Evolutionary conservation across 257 asterid species (phyloP).

Genomic region (Thymus quinquecostatus): DNA sequence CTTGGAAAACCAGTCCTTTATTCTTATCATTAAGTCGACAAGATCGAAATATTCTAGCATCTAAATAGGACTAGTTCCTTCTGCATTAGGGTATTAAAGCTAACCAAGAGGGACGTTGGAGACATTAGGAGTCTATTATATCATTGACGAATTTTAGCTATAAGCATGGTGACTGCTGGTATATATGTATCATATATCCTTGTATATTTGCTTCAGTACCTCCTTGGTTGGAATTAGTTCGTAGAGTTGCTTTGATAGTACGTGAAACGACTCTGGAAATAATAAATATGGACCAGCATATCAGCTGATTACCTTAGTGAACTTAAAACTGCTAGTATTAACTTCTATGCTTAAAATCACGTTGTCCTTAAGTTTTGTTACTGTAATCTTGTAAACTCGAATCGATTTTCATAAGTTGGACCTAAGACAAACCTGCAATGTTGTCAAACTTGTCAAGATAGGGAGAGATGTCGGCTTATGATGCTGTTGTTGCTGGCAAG

Average conservation of each 20-base stretch:
- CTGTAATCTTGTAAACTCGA: background rate
- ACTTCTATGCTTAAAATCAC: background rate
- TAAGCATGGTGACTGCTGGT: background rate
- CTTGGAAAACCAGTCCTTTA: background rate
- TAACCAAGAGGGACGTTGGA: background rate
- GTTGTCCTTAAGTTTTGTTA: background rate
- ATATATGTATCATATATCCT: background rate
- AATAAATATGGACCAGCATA: background rate
- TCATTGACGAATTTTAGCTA: background rate
- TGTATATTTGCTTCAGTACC: background rate
- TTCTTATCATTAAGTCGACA: background rate
- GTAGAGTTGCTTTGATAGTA: background rate
- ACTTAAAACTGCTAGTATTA: background rate
- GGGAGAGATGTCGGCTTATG: constrained; percentile 54
- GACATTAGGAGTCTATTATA: background rate
- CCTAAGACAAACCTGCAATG: background rate
- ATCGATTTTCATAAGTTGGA: constrained; percentile 10
- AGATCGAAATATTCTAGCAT: background rate
- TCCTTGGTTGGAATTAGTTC: background rate
- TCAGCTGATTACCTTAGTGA: background rate
- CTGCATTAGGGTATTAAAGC: background rate
- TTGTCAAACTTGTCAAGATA: constrained; percentile 17
- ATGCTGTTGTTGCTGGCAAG: constrained; percentile 44
- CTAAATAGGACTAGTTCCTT: too few relatives aligned
- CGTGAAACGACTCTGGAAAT: background rate